Conservation (phyloP, 2,329 filamentous ascomycete species). For the Aspergillus uvarum region DNA sequence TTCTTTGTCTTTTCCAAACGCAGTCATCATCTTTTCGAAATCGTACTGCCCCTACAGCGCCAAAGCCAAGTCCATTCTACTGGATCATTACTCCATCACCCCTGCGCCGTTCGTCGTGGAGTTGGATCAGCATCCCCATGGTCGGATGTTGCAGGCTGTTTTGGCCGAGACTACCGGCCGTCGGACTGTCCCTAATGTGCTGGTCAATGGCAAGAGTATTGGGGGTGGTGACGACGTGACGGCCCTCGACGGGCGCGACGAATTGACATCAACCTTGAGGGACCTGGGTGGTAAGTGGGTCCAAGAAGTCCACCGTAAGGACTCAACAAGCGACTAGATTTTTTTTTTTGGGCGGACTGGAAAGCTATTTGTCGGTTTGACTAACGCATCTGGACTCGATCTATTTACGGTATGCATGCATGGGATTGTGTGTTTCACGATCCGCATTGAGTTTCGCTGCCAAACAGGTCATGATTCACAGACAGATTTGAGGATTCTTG, state of each 20-base stretch:
- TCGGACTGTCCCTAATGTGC: conserved; percentile 84
- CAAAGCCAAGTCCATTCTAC: conserved; percentile 79
- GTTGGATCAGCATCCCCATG: conserved; percentile 78
- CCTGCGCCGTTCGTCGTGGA: conserved; percentile 87
- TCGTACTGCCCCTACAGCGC: conserved; percentile 85
- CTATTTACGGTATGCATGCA: not conserved
- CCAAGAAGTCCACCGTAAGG: conserved; percentile 34
- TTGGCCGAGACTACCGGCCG: conserved; percentile 74
- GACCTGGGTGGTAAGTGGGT: conserved; percentile 70
- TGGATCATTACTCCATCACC: conserved; percentile 79
- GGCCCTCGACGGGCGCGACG: conserved; percentile 65
- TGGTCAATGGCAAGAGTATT: conserved; percentile 84
- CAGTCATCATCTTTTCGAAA: conserved; percentile 96
- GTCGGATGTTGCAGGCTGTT: conserved; percentile 67
- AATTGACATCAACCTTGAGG: conserved; percentile 69
- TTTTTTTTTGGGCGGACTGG: not conserved
- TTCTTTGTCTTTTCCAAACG: not conserved
- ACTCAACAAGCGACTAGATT: conserved; percentile 8
- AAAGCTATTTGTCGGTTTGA: not conserved
- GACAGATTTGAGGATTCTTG: not conserved
- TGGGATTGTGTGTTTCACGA: not conserved
- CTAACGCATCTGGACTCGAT: not conserved
- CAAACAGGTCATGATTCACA: not conserved
- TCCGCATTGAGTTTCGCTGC: not conserved
- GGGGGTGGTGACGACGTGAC: conserved; percentile 86